Evolutionary conservation across 2,329 filamentous ascomycete species (phyloP).

Genomic region (Fusarium decemcellulare): DNA sequence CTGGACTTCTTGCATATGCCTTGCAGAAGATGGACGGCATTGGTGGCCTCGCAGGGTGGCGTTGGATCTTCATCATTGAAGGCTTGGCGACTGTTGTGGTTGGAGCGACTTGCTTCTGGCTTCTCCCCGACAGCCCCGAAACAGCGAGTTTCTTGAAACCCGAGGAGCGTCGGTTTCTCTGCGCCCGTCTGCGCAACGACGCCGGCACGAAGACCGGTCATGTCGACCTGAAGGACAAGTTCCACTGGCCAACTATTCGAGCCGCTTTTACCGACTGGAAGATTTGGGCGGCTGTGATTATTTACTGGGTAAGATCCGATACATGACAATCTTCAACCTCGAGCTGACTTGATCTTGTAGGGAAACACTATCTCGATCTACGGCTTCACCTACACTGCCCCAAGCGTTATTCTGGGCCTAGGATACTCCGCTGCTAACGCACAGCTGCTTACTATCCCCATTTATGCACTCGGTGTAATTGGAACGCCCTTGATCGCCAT

Average conservation of each 20-base stretch:
- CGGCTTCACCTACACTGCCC: slow-evolving; percentile 16
- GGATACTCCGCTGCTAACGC: slow-evolving; percentile 12
- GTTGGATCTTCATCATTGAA: slow-evolving; percentile 26
- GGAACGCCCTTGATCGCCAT: not conserved
- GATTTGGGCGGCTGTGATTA: slow-evolving; percentile 16
- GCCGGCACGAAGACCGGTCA: too few relatives aligned
- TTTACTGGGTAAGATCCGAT: too few relatives aligned
- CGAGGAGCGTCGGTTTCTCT: too few relatives aligned
- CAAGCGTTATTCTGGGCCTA: slow-evolving; percentile 5
- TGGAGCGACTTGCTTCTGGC: not conserved
- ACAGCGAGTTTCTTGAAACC: slow-evolving; percentile 6
- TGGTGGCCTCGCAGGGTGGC: slow-evolving; percentile 10
- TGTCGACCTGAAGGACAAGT: not conserved
- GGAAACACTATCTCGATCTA: slow-evolving; percentile 7
- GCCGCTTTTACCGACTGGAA: slow-evolving; percentile 14
- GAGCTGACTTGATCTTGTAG: not conserved
- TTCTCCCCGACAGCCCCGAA: not conserved
- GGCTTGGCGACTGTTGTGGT: slow-evolving; percentile 9
- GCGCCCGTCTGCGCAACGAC: too few relatives aligned
- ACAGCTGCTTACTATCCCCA: slow-evolving; percentile 16
- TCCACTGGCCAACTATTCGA: slow-evolving; percentile 6
- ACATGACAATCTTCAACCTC: too few relatives aligned
- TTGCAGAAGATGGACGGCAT: slow-evolving; percentile 17
- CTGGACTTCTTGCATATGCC: slow-evolving; percentile 8
- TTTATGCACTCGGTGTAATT: slow-evolving; percentile 2